Evolutionary conservation across 345 rosid species (phyloP), one percentile per base, ranked within the genome.

Genomic region (Excoecaria agallocha): DNA sequence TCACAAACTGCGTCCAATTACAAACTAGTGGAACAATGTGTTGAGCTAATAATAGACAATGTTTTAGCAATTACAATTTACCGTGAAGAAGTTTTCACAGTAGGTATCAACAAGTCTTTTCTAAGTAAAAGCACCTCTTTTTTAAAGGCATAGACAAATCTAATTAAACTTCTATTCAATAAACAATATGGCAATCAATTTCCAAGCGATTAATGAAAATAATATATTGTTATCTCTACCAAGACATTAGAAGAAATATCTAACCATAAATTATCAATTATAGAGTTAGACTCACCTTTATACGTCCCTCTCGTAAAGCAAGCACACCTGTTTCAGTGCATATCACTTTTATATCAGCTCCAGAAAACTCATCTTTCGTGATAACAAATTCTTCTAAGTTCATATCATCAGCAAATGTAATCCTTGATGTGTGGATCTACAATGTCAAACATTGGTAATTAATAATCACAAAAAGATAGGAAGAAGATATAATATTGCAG

Each of bases 241-340:
- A 58, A 58, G 62, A 58, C 37, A 6, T 22, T 10, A 22, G 57
- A 58, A 13, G 12, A 43, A 43, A 43, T 9, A 58, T 20, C 13
- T 58, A 37, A 58, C 25, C 2, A 24, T 10, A 15, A 10, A 10
- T 24, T 25, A 55, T 55, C 25, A 55, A n/a, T 17, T 19, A 10
- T 11, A 6, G 11, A 7, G 37, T 39, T 43, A 12, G 65, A 4
- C 76, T 80, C 79, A 91, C 97, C 97, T 93, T 93, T 98, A 93
- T 93, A 30, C 97, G 96, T 9, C 98, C 89, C 87, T 93, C 99
- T 69, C 98, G 80, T 52, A 96, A 81, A 65, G 99, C 97, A 78
- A 96, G 98, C 73, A 96, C 82, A 72, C 99, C 97, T 64, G 98
- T 97, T 81, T 96, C 99, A 0, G 99, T 93, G 79, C 99, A 96